phyloP scores from a whole-genome alignment of 2,329 filamentous ascomycete genomes.

The Rhexocercosporidium sp. region DNA sequence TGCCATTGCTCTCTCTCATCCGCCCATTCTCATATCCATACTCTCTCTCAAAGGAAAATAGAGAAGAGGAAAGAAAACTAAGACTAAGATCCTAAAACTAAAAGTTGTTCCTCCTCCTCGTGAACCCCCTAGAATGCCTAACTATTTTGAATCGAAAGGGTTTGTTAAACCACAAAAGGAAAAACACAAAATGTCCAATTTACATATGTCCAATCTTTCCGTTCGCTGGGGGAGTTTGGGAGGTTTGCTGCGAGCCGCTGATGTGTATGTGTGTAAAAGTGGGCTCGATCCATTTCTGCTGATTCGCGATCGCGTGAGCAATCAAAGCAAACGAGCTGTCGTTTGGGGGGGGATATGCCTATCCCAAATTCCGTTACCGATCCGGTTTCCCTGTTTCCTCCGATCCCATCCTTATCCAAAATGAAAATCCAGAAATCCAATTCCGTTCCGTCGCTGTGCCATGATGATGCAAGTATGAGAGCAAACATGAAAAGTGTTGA shows the following conservation, averaged over 20 bases:
- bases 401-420: conserved; percentile 10
- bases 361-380: conserved; percentile 2
- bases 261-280: conserved; percentile 6
- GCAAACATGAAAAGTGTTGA: conserved; percentile 40
- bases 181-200: conserved; percentile 26
- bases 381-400: conserved; percentile 15
- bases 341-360: conserved; percentile 10
- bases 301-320: conserved; percentile 15
- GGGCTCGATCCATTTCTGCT: conserved; percentile 15
- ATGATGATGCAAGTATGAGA: conserved; percentile 26
- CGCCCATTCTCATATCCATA: background rate
- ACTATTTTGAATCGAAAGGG: conserved; percentile 6
- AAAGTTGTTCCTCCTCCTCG: conserved; percentile 16
- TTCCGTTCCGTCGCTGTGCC: conserved; percentile 22
- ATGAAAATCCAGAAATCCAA: background rate
- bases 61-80: background rate
- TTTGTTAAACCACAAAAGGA: background rate
- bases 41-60: conserved; percentile 1
- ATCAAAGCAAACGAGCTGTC: conserved; percentile 12
- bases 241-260: conserved; percentile 25
- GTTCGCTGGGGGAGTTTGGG: conserved; percentile 18
- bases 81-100: conserved; percentile 11
- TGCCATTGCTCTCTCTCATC: conserved; percentile 8
- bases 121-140: conserved; percentile 2
- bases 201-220: conserved; percentile 26